Base-by-base conservation (phyloP, 2,329 filamentous ascomycete species). In the Amphichorda felina region DNA sequence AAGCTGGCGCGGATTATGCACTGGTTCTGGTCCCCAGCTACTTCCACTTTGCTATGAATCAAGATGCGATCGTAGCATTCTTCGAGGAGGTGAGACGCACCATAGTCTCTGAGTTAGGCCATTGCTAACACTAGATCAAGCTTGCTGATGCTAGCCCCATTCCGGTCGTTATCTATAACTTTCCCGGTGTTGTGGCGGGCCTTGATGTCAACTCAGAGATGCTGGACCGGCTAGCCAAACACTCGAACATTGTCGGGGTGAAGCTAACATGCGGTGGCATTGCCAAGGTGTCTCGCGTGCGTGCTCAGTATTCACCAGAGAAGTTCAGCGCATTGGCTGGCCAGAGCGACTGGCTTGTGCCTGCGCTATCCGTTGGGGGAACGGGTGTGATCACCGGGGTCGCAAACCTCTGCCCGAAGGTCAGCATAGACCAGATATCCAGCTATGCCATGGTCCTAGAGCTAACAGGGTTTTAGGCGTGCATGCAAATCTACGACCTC, bases 211-310 rank as follows among this genome's bases (percentile, higher is more conserved):
- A 75, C 49, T 81, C 75, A 0, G 77, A 82, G 41, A 68, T 72
- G 45, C 75, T 84, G 42, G 59, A 68, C 3, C 56, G 60, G 0
- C 60, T 82, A 4, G 67, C 70, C 10, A 55, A 64, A 40, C 72
- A 79, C 49, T 57, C 64, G 29, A 82, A 81, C 43, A 79, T 84
- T 43, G 72, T 81, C 34, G 79, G 77, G 21, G 73, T 77, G 35
- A 84, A 84, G 60, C 59, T 83, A 37, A 84, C 79, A 3, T 84
- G 80, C 48, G 80, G 79, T n/a, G 77, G 74, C 44, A 81, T 82
- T 22, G 80, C 76, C 39, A 85, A 85, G 56, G 68, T 85, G 33
- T 73, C 75, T 4, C 65, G 80, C 8, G 65, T 86, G 4, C 50
- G 56, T 6, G 63, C 61, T 13, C 51, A 61, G 41, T 57, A 81